Evolutionary conservation across 495 filamentous ascomycete species (phyloP), one percentile per base, ranked within the genome.

Genomic region (Pyrenula aspistea): DNA sequence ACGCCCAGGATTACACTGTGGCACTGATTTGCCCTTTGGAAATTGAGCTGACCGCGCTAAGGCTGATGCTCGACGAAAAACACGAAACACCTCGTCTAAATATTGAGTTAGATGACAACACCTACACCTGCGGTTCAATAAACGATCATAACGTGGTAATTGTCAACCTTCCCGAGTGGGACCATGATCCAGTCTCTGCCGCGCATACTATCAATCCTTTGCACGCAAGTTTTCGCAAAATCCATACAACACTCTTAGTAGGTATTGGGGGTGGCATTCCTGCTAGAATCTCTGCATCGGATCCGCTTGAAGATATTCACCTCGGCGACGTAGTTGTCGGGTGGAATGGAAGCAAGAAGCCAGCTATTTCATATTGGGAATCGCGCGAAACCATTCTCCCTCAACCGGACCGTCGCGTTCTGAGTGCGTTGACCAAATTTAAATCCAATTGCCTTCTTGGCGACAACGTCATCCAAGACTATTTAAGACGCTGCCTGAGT

Each of bases 261-360:
- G 74, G 73, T 22, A 72, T 76, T 48, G 72, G 69, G 0, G 72
- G 71, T 22, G 72, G 73, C 1, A 65, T 67, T 1, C 71, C 74
- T 10, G 70, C 48, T 25, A 59, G 60, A 50, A 59, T 60, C 49
- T 15, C 31, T 4, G 31, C 31, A 42, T 15, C 31, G 15, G 15
- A 42, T 15, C 15, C 31, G 31, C 8, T 42, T 15, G 19, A 52
- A 20, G 71, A 77, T 57, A 64, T 77, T 15, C 66, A 70, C 15
- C 68, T 76, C 2, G 73, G 73, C 15, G 73, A 74, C 56, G 59
- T 74, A 22, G 67, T 74, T 2, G 66, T 77, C 22, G 65, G 71
- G 52, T 21, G n/a, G 19, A 52, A 20, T 20, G 50, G 50, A 10
- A 8, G 19, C 50, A 42, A 42, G 8, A 42, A 42, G 15, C 31